Evolutionary conservation across 2,329 filamentous ascomycete species (phyloP).

Genomic region (Cladobotryum protrusum): DNA sequence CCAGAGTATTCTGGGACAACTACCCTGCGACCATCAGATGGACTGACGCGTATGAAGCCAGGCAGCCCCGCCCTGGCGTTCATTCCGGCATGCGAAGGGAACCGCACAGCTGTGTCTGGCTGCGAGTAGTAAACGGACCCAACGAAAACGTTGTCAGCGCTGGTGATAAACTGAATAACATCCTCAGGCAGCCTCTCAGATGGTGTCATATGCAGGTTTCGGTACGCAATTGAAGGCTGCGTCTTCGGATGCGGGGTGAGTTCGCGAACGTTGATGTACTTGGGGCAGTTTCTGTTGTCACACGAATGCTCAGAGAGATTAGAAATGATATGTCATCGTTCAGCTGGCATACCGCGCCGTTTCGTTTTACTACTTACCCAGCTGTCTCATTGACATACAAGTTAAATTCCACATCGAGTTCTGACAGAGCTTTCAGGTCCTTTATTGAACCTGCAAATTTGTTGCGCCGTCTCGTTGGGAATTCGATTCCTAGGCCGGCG

Average conservation of each 20-base stretch:
- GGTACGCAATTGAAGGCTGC: constrained; percentile 2
- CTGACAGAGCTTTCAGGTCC: neutral
- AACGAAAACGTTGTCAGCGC: constrained; percentile 7
- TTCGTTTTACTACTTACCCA: neutral
- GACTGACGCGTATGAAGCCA: constrained; percentile 7
- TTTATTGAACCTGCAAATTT: constrained; percentile 9
- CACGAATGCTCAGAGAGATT: neutral
- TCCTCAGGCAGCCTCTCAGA: constrained; percentile 5
- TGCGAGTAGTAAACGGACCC: constrained; percentile 4
- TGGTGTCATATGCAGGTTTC: constrained; percentile 2
- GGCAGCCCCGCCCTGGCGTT: constrained; percentile 6
- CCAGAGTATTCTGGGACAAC: constrained; percentile 8
- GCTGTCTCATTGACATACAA: constrained; percentile 6
- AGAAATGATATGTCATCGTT: no score
- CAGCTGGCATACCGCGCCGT: no score
- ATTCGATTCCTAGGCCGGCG: constrained; percentile 8
- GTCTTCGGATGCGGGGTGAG: neutral
- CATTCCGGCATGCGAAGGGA: constrained; percentile 5
- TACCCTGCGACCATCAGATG: constrained; percentile 4
- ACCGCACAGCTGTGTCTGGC: neutral
- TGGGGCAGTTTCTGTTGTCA: constrained; percentile 3
- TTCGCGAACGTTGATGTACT: constrained; percentile 9
- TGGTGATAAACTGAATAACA: constrained; percentile 7
- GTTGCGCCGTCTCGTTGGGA: constrained; percentile 7
- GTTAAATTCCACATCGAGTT: constrained; percentile 1